Evolutionary conservation across 352 stramenopile genomes (phyloP).

Genomic region (Globisporangium barbulae): DNA sequence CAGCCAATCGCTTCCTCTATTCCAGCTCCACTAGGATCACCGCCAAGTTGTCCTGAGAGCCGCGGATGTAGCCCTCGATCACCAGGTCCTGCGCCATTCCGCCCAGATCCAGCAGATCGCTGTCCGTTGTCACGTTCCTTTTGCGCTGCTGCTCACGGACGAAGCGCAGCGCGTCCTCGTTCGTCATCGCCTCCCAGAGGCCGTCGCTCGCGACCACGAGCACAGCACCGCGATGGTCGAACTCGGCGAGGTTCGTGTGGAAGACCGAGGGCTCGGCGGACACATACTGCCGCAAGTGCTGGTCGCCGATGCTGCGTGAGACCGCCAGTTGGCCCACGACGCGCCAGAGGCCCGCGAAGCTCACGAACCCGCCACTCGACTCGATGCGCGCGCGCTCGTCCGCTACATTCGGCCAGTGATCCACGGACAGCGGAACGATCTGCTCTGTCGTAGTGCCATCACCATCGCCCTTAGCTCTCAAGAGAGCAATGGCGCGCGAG

Average conservation of each 20-base stretch:
- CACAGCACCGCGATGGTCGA: constrained; percentile 12
- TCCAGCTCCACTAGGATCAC: constrained; percentile 49
- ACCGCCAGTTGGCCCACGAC: constrained; percentile 92
- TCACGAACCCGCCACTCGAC: constrained; percentile 72
- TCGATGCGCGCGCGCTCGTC: constrained; percentile 61
- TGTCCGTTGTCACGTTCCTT: constrained; percentile 17
- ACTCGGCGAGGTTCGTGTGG: constrained; percentile 19
- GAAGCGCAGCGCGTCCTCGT: constrained; percentile 47
- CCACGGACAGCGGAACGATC: constrained; percentile 36
- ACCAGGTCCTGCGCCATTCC: constrained; percentile 77
- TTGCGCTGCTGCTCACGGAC: constrained; percentile 24
- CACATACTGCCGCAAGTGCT: constrained; percentile 76
- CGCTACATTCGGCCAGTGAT: constrained; percentile 60
- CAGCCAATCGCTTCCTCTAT: background rate
- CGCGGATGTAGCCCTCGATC: constrained; percentile 91
- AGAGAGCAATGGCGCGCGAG: constrained; percentile 69
- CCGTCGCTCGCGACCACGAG: constrained; percentile 75
- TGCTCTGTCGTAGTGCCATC: background rate
- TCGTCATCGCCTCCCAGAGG: constrained; percentile 70
- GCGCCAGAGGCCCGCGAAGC: constrained; percentile 67
- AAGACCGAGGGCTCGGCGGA: constrained; percentile 81
- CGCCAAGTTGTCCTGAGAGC: constrained; percentile 94
- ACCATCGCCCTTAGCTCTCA: background rate
- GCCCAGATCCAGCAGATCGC: constrained; percentile 44
- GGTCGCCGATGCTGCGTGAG: constrained; percentile 90